A percentile compares a stretch with the other conserved stretches of the same genome.
These are phyloP conservation scores for Pyricularia sp. DNA, from an alignment of 2,329 filamentous ascomycete species.

Conservation along the genomic window DNA sequence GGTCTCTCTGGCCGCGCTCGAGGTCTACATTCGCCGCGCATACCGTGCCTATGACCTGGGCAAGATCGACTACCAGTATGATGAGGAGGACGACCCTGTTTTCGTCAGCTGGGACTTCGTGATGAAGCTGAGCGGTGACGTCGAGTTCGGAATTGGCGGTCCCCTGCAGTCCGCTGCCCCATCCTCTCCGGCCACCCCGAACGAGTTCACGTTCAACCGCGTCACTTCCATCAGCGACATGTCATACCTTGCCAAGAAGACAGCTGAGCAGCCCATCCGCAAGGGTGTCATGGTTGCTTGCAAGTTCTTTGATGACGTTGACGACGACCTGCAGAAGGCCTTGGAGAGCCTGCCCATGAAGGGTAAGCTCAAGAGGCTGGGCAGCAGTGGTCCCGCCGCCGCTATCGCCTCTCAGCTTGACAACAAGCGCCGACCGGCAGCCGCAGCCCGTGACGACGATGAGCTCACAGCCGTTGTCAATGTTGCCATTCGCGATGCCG, in stretches of 20 bases:
- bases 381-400: slow-evolving; percentile 21
- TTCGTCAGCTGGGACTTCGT: slow-evolving; percentile 94
- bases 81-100: slow-evolving; percentile 53
- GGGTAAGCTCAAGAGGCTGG: slow-evolving; percentile 36
- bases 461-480: slow-evolving; percentile 89
- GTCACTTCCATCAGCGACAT: slow-evolving; percentile 95
- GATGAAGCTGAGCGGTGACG: slow-evolving; percentile 82
- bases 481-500: slow-evolving; percentile 78
- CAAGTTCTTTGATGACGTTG: slow-evolving; percentile 84
- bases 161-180: slow-evolving; percentile 68
- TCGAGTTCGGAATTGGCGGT: slow-evolving; percentile 61
- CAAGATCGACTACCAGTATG: slow-evolving; percentile 74
- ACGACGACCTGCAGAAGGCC: slow-evolving; percentile 73
- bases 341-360: slow-evolving; percentile 65
- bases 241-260: slow-evolving; percentile 68
- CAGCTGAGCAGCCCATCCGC: slow-evolving; percentile 62
- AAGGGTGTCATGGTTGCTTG: slow-evolving; percentile 94
- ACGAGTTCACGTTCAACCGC: slow-evolving; percentile 55
- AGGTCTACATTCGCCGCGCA: slow-evolving; percentile 90
- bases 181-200: slow-evolving; percentile 70
- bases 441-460: slow-evolving; percentile 46
- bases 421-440: slow-evolving; percentile 53
- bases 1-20: slow-evolving; percentile 85
- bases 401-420: slow-evolving; percentile 60
- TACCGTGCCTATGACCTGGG: slow-evolving; percentile 94